Conservation (phyloP, 2,329 filamentous ascomycete species). For the Fusarium circinatum region DNA sequence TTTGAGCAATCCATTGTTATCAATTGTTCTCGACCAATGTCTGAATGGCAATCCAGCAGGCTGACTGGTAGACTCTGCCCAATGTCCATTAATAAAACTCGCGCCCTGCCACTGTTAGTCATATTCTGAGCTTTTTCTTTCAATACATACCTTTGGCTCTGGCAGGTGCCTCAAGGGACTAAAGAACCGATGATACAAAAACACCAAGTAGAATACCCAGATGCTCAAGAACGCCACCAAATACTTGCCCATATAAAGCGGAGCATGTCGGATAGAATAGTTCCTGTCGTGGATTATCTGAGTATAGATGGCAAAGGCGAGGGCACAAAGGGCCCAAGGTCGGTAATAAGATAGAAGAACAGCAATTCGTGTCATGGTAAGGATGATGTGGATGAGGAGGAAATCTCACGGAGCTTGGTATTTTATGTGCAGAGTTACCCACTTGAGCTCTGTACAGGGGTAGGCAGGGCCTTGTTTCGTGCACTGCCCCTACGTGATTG, state of each 20-base stretch:
- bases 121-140: fast-evolving
- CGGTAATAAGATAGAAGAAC: constrained; percentile 21
- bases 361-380: constrained; percentile 12
- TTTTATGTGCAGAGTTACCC: constrained; percentile 12
- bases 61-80: constrained; percentile 29
- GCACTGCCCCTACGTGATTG: not conserved
- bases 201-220: constrained; percentile 8
- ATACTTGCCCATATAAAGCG: not conserved
- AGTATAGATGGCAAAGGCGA: not conserved
- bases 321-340: constrained; percentile 16
- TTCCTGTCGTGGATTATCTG: not conserved
- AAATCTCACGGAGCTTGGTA: constrained; percentile 11
- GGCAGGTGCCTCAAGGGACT: constrained; percentile 19
- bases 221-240: not conserved
- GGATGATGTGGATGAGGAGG: not conserved
- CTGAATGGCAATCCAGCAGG: constrained; percentile 26
- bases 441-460: not conserved
- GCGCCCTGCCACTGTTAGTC: not conserved
- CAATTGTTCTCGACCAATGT: constrained; percentile 29
- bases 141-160: not conserved
- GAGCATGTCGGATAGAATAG: not conserved
- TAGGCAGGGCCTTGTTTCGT: constrained; percentile 1
- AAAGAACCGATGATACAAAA: constrained; percentile 18
- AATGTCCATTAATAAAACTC: constrained; percentile 27
- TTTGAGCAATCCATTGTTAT: constrained; percentile 31